A percentile compares a stretch with the other conserved stretches of the same genome.
Evolutionary conservation across 2,329 filamentous ascomycete genomes (phyloP).

Genomic region (Cytospora piceicola): DNA sequence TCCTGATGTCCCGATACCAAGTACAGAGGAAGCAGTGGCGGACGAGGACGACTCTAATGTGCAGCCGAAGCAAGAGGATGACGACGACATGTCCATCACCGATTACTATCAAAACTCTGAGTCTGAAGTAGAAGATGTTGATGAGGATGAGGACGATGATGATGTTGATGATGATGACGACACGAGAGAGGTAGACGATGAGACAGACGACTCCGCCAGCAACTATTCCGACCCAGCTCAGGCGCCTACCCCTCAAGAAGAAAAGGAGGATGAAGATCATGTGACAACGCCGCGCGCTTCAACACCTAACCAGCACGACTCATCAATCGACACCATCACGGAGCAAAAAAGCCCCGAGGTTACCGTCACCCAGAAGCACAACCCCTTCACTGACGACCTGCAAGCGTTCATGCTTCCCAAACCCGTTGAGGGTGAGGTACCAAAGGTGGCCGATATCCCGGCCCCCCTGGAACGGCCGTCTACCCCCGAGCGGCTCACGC

Average conservation of each 20-base stretch:
- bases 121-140: constrained; percentile 40
- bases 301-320: constrained; percentile 42
- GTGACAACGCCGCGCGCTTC: constrained; percentile 56
- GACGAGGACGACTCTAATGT: constrained; percentile 65
- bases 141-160: constrained; percentile 34
- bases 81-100: constrained; percentile 69
- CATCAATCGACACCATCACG: constrained; percentile 32
- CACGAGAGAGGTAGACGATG: constrained; percentile 45
- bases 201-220: constrained; percentile 57
- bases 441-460: constrained; percentile 44
- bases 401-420: constrained; percentile 54
- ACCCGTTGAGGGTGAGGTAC: constrained; percentile 42
- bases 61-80: constrained; percentile 49
- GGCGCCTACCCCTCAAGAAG: constrained; percentile 34
- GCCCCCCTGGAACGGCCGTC: constrained; percentile 46
- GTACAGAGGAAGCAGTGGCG: constrained; percentile 72
- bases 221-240: constrained; percentile 57
- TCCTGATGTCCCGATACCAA: constrained; percentile 88
- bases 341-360: constrained; percentile 44
- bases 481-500: constrained; percentile 54
- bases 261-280: constrained; percentile 48
- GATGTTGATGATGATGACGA: constrained; percentile 36
- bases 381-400: constrained; percentile 47
- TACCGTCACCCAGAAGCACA: constrained; percentile 33
- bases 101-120: constrained; percentile 65